Conservation (phyloP, 495 filamentous ascomycete genomes). For the Aspergillus panamensis region DNA sequence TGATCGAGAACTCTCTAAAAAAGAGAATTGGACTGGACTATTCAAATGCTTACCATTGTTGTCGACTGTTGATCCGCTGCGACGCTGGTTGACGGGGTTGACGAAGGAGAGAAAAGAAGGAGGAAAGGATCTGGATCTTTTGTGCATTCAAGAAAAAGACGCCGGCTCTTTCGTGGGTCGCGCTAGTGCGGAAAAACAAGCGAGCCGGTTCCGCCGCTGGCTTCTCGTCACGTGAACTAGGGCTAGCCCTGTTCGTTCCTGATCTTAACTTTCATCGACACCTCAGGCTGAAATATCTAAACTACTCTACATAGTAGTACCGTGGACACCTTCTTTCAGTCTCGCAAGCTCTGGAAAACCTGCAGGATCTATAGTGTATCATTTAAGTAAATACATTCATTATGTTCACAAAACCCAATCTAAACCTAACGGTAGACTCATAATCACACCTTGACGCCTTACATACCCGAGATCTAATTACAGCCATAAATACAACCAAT, state of each 20-base stretch:
- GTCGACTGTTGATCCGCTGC: slow-evolving; percentile 46
- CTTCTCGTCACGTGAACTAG: slow-evolving; percentile 19
- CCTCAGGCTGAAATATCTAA: too few relatives aligned
- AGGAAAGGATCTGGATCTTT: slow-evolving; percentile 21
- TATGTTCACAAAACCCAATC: too few relatives aligned
- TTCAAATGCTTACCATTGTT: slow-evolving; percentile 50
- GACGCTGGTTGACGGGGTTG: slow-evolving; percentile 42
- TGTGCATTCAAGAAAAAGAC: slow-evolving; percentile 23
- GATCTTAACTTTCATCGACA: background rate
- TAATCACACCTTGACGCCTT: background rate
- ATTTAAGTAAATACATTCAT: too few relatives aligned
- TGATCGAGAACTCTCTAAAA: slow-evolving; percentile 30
- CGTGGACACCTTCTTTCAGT: too few relatives aligned
- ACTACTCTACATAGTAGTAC: too few relatives aligned
- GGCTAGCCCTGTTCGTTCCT: slow-evolving; percentile 15
- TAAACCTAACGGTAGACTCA: background rate
- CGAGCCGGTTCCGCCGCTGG: slow-evolving; percentile 12
- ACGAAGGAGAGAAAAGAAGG: slow-evolving; percentile 32
- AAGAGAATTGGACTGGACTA: slow-evolving; percentile 24
- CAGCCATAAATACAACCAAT: background rate
- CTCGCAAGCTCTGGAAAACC: too few relatives aligned
- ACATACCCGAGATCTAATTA: background rate
- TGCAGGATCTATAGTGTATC: too few relatives aligned
- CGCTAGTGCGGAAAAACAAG: slow-evolving; percentile 31
- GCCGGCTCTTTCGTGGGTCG: slow-evolving; percentile 34